Percentiles rank a stretch among this genome's conserved stretches.
Evolutionary conservation across 352 stramenopile species (phyloP).

Genomic region (Globisporangium barbulae): DNA sequence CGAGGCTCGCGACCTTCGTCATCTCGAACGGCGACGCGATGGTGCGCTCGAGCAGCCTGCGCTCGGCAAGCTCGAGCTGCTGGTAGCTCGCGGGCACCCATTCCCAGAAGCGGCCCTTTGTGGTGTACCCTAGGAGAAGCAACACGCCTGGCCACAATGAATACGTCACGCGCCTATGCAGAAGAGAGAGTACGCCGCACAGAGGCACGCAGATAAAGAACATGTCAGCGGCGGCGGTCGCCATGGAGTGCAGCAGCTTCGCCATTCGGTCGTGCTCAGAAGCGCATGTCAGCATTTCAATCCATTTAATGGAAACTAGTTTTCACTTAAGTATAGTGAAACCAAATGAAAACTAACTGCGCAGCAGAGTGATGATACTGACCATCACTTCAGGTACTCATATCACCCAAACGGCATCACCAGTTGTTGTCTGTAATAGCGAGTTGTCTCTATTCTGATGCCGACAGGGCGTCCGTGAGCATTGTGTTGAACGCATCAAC

Average conservation of each 20-base stretch:
- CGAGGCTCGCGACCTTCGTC: slow-evolving; percentile 69
- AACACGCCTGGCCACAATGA: slow-evolving; percentile 34
- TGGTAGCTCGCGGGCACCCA: slow-evolving; percentile 75
- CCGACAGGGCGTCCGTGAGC: slow-evolving; percentile 19
- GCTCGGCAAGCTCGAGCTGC: slow-evolving; percentile 60
- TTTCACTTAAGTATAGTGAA: too few relatives aligned
- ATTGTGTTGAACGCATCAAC: slow-evolving; percentile 56
- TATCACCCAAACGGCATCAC: not conserved
- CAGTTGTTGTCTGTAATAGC: too few relatives aligned
- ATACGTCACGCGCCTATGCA: slow-evolving; percentile 8
- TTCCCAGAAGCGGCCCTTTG: slow-evolving; percentile 55
- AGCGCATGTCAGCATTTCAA: too few relatives aligned
- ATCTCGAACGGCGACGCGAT: slow-evolving; percentile 62
- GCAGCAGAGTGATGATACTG: not conserved
- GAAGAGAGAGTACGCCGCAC: too few relatives aligned
- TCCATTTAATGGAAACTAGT: too few relatives aligned
- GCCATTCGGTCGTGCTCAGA: not conserved
- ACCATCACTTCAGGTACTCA: not conserved
- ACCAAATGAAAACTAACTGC: not conserved
- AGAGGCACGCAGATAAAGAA: not conserved
- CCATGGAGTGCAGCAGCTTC: slow-evolving; percentile 29
- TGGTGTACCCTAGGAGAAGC: slow-evolving; percentile 50
- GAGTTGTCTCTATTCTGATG: not conserved
- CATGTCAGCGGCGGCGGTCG: slow-evolving; percentile 27
- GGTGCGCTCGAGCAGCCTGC: slow-evolving; percentile 46